Base-by-base conservation (phyloP, 306 rosid species). In the Quercus ilex region DNA sequence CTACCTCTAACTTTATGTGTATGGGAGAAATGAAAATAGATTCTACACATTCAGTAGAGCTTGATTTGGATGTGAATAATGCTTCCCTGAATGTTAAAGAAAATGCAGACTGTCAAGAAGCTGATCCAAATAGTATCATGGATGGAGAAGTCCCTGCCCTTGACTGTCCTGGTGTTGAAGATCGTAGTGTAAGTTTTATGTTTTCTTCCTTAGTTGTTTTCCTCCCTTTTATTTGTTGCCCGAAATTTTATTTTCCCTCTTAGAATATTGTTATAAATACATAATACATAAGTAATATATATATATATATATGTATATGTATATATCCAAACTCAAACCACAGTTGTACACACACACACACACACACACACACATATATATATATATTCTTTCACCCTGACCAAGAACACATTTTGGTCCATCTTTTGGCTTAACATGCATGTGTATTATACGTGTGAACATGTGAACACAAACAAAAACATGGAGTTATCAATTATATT, bases 141-240 rank as follows among this genome's bases (percentile, higher is more conserved):
- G 83, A 76, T 72, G 85, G 84, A 23, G 93, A 86, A 80, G 81
- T 74, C 74, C 31, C 85, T 41, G 80, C 81, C 28, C 30, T 53
- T 35, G 80, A 75, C 49, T 84, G 80, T 86, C 88, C 86, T 84
- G 71, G 60, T 53, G 80, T 52, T 13, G 91, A 85, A 67, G 88
- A 84, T 80, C 77, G 65, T 78, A 84, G 83, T 63, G 99, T 95
- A 89, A 86, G 99, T 83, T 86, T 77, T 74, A n/a, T 67, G 74
- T 59, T 12, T 41, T 71, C 75, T 86, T 76, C 49, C 74, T 62
- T 41, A 8, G 46, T 41, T 8, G 46, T 8, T 2, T 41, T 41
- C 46, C 46, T 41, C 11, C 8, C 38, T 26, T 5, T 15, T 59
- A 49, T 23, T 59, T 59, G 31, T 59, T 59, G 14, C 14, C 31